Evolutionary conservation across 2,329 filamentous ascomycete species (phyloP).

Genomic region (Pseudogymnoascus verrucosus): DNA sequence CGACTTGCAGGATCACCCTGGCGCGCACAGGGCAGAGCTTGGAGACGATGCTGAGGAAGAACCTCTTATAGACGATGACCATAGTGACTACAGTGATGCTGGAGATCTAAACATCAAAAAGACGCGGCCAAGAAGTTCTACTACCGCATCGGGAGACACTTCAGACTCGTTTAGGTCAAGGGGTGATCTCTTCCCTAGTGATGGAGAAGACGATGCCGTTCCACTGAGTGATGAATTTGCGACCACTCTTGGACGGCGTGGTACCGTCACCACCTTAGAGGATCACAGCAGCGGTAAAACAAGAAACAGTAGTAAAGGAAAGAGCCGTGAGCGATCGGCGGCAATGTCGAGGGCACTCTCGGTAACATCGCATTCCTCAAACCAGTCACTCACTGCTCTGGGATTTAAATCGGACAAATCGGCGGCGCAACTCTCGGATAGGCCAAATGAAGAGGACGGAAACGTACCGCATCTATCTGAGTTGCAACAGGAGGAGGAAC

Average conservation of each 20-base stretch:
- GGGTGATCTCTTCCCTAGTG: conserved; percentile 85
- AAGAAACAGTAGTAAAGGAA: conserved; percentile 48
- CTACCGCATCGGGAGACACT: conserved; percentile 70
- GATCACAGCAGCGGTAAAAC: conserved; percentile 63
- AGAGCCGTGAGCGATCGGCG: conserved; percentile 35
- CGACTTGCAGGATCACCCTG: conserved; percentile 80
- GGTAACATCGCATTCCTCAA: conserved; percentile 31
- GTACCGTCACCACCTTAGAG: conserved; percentile 50
- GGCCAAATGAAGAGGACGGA: conserved; percentile 15
- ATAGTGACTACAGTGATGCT: conserved; percentile 33
- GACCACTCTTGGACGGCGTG: conserved; percentile 66
- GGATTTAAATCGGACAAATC: conserved; percentile 21
- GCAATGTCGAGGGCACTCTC: conserved; percentile 45
- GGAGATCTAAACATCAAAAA: conserved; percentile 20
- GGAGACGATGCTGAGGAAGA: conserved; percentile 50
- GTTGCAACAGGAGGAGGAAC: conserved; percentile 45
- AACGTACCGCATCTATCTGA: conserved; percentile 42
- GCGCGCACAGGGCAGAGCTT: conserved; percentile 35
- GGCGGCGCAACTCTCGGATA: conserved; percentile 27
- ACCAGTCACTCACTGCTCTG: conserved; percentile 16
- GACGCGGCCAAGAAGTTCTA: conserved; percentile 63
- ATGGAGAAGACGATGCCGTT: conserved; percentile 81
- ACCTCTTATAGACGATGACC: conserved; percentile 60
- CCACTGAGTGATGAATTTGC: conserved; percentile 89
- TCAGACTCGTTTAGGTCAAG: conserved; percentile 80